Base-by-base conservation (phyloP, 192 early-diverging fungal genomes). In the Coemansia sp. region DNA sequence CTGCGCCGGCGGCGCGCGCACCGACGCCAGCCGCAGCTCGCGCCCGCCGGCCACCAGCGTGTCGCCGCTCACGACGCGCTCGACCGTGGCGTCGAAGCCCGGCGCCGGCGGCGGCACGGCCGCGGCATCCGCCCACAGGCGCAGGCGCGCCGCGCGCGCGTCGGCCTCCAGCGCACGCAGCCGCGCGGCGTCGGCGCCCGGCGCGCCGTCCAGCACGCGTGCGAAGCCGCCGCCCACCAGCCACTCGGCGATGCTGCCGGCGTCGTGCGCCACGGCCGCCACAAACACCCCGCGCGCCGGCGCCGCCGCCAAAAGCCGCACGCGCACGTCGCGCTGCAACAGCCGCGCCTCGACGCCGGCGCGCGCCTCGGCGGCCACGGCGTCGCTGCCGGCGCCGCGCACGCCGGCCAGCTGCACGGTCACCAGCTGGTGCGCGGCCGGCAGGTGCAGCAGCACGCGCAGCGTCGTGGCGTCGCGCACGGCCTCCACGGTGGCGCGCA, bases 291-390 rank as follows among this genome's bases (percentile, higher is more conserved):
- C 85, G 47, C 33, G 55, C 29, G 68, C 39, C 50, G 31, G 84
- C 11, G 62, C 79, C 41, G 88, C 57, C 22, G 87, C 87, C 68
- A 93, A 93, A 33, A 97, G 63, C 25, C 88, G 70, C 5, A 97
- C 84, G 42, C 86, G 84, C 41, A 99, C 87, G 50, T 92, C 90
- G 51, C 90, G 90, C 60, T 99, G 92, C 53, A 97, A 71, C 22
- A 99, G 71, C 37, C 93, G 88, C 6, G 78, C 61, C 61, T 99
- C 97, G 22, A 92, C 88, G 79, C 95, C 94, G 70, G 76, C 92
- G 64, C 89, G 91, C 9, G 94, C 91, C 66, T 97, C 91, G 60
- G 95, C 95, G 49, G 88, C 87, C 59, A 95, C 15, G 93, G 94
- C 73, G 97, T 94, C 27, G 88, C 78, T 11, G 86, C 40, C 56